Conservation (phyloP, 2,329 filamentous ascomycete species). For the Tolypocladium capitatum region DNA sequence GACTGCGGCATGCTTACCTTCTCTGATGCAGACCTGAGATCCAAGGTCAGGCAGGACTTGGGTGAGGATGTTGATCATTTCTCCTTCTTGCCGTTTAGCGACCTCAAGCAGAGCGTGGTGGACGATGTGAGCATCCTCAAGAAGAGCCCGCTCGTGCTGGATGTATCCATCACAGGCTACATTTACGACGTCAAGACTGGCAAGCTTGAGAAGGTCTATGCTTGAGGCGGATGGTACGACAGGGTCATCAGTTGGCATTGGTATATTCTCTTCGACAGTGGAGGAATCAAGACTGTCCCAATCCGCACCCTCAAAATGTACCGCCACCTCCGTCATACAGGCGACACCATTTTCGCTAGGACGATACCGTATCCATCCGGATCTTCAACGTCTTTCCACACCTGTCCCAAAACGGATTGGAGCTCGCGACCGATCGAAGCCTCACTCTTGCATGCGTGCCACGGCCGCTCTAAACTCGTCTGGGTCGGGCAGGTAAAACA, state of each 20-base stretch:
- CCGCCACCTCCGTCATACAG: neutral
- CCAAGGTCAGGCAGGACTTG: constrained; percentile 45
- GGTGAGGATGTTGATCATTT: constrained; percentile 35
- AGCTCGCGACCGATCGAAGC: constrained; percentile 22
- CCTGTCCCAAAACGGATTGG: constrained; percentile 31
- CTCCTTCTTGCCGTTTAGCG: constrained; percentile 53
- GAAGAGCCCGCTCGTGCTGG: constrained; percentile 43
- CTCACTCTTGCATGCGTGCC: constrained; percentile 18
- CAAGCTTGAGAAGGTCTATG: constrained; percentile 24
- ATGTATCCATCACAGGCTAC: constrained; percentile 57
- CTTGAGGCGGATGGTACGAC: neutral
- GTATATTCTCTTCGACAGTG: too few species aligned
- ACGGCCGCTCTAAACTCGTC: constrained; percentile 16
- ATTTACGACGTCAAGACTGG: constrained; percentile 69
- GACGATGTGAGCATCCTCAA: constrained; percentile 54
- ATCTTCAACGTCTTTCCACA: constrained; percentile 30
- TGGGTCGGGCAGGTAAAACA: constrained; percentile 26
- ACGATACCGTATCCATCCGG: constrained; percentile 31
- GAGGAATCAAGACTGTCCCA: neutral
- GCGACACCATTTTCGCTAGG: constrained; percentile 17
- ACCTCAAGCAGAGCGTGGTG: constrained; percentile 49
- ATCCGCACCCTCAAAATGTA: too few species aligned
- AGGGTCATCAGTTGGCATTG: too few species aligned
- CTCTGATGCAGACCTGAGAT: constrained; percentile 41
- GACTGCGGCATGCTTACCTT: constrained; percentile 53